Conservation (phyloP, 2,329 filamentous ascomycete genomes). For the Sclerotinia subarctica region DNA sequence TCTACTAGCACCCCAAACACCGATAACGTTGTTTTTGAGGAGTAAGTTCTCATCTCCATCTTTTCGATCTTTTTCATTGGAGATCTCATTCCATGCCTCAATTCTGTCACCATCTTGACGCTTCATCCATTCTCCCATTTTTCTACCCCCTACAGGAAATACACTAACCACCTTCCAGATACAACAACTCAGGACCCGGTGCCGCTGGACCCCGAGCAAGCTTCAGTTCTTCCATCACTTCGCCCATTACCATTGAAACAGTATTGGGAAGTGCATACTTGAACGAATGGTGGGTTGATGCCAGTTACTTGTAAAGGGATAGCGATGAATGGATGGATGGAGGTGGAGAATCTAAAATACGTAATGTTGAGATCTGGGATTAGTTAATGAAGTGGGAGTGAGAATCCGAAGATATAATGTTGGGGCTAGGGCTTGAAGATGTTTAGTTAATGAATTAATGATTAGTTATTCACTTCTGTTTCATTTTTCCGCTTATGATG, state of each 20-base stretch:
- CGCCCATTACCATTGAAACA: slow-evolving; percentile 17
- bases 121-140: neutral
- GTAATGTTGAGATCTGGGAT: neutral
- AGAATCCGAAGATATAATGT: neutral
- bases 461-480: neutral
- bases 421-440: too few species aligned
- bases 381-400: neutral
- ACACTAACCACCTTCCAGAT: neutral
- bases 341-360: neutral
- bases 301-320: slow-evolving; percentile 7
- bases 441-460: neutral
- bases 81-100: neutral
- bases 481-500: neutral
- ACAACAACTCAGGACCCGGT: slow-evolving; percentile 50
- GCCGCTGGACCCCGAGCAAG: slow-evolving; percentile 23
- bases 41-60: slow-evolving; percentile 3
- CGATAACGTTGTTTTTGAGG: neutral
- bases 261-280: slow-evolving; percentile 24
- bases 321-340: neutral
- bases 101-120: too few species aligned
- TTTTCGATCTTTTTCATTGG: neutral
- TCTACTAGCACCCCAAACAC: slow-evolving; percentile 34
- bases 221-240: slow-evolving; percentile 22
- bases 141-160: neutral
- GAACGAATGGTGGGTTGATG: slow-evolving; percentile 30